Evolutionary conservation across 2,329 filamentous ascomycete genomes (phyloP).

Genomic region (Talaromyces rugulosus): DNA sequence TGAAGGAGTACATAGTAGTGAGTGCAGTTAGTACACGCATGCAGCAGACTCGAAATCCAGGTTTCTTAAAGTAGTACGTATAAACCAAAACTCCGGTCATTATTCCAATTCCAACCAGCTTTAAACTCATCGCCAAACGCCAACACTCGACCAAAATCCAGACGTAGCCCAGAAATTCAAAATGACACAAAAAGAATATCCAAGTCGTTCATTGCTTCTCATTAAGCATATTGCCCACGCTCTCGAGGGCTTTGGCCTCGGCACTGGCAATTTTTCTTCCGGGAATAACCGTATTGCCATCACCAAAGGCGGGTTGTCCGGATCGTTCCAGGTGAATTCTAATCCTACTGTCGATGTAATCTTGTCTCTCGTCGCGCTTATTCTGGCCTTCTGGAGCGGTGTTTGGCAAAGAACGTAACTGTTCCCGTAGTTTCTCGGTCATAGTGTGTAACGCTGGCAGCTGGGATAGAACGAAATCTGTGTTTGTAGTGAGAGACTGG

Average conservation of each 20-base stretch:
- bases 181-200: not conserved
- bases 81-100: not conserved
- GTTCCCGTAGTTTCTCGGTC: slow-evolving; percentile 63
- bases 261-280: slow-evolving; percentile 36
- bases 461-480: slow-evolving; percentile 73
- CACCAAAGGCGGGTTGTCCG: slow-evolving; percentile 34
- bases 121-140: slow-evolving; percentile 5
- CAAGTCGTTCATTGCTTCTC: slow-evolving; percentile 3
- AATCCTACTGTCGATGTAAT: slow-evolving; percentile 80
- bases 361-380: slow-evolving; percentile 66
- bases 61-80: not conserved
- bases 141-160: not conserved
- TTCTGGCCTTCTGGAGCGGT: slow-evolving; percentile 40
- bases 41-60: not conserved
- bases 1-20: not conserved
- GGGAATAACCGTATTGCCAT: slow-evolving; percentile 30
- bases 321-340: slow-evolving; percentile 66
- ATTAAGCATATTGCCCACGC: slow-evolving; percentile 31
- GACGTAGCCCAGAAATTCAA: not conserved
- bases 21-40: not conserved
- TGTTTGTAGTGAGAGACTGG: slow-evolving; percentile 41
- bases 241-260: slow-evolving; percentile 40
- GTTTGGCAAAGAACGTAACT: slow-evolving; percentile 48
- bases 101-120: not conserved
- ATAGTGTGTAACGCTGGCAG: slow-evolving; percentile 72